Evolutionary conservation across 108 stramenopile species (phyloP).

Genomic region (Cyclotella cryptica): DNA sequence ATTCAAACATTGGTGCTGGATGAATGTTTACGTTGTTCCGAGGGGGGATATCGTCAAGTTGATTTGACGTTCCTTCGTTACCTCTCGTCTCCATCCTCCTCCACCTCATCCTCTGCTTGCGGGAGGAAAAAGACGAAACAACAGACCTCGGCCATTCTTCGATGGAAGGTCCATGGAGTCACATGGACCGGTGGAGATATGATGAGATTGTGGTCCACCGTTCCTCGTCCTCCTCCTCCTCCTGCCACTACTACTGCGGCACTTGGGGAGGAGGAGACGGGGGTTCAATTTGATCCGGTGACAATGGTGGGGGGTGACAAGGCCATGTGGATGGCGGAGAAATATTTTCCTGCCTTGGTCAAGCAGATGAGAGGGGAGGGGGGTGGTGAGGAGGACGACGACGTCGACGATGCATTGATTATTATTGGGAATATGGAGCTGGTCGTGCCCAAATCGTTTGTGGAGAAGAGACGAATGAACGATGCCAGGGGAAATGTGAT

Average conservation of each 20-base stretch:
- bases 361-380: conserved; percentile 14
- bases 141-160: not conserved
- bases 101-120: no score
- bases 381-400: not conserved
- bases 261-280: conserved; percentile 5
- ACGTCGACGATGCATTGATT: conserved; percentile 19
- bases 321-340: conserved; percentile 30
- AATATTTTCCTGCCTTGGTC: conserved; percentile 39
- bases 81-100: no score
- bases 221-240: not conserved
- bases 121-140: not conserved
- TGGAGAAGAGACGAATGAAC: not conserved
- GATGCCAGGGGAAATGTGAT: not conserved
- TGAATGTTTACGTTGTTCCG: conserved; percentile 73
- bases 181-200: conserved; percentile 85
- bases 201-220: conserved; percentile 56
- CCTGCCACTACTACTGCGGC: conserved; percentile 9
- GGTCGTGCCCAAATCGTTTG: conserved; percentile 28
- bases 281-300: conserved; percentile 37
- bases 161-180: conserved; percentile 28
- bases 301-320: conserved; percentile 28
- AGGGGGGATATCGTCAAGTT: conserved; percentile 82
- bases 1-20: conserved; percentile 65
- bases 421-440: conserved; percentile 44
- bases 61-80: conserved; percentile 56